phyloP scores from a whole-genome alignment of 257 asterid species.

The Knoxia roxburghii region DNA sequence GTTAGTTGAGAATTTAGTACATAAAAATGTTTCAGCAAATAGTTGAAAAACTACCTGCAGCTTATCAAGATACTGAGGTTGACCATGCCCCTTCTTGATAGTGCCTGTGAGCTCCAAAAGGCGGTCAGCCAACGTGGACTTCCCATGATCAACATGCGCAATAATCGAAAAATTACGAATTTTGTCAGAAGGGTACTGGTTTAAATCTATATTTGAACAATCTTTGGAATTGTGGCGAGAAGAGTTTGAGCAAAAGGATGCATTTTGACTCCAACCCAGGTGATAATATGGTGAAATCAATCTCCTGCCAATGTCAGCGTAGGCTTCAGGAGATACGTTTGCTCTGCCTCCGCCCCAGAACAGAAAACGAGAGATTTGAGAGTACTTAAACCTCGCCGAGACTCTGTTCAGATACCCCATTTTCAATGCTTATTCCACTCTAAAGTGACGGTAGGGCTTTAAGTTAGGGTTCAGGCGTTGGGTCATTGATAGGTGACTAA shows the following conservation, averaged over 20 bases:
- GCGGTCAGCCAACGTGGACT: conserved; percentile 96
- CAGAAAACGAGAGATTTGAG: conserved; percentile 14
- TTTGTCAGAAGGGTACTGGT: conserved; percentile 57
- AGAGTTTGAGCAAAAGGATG: conserved; percentile 59
- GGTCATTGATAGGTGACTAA: too few species aligned
- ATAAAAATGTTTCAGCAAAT: neutral
- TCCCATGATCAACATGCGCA: conserved; percentile 98
- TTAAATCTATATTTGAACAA: conserved; percentile 57
- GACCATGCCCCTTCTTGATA: conserved; percentile 90
- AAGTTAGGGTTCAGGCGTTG: conserved; percentile 21
- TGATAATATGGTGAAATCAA: conserved; percentile 3
- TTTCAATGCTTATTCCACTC: conserved; percentile 4
- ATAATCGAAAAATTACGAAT: conserved; percentile 95
- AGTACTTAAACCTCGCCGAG: conserved; percentile 29
- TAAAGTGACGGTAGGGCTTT: conserved; percentile 12
- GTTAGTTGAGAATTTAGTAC: neutral
- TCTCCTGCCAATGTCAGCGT: neutral
- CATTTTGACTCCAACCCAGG: conserved; percentile 44
- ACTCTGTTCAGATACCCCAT: conserved; percentile 52
- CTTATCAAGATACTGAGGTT: conserved; percentile 95
- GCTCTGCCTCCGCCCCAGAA: neutral
- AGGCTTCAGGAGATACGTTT: neutral
- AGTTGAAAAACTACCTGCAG: conserved; percentile 52
- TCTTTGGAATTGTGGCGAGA: conserved; percentile 48
- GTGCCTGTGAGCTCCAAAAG: conserved; percentile 97